Evolutionary conservation across 441 rosid genomes (phyloP).

Genomic region (Jatropha multifida): DNA sequence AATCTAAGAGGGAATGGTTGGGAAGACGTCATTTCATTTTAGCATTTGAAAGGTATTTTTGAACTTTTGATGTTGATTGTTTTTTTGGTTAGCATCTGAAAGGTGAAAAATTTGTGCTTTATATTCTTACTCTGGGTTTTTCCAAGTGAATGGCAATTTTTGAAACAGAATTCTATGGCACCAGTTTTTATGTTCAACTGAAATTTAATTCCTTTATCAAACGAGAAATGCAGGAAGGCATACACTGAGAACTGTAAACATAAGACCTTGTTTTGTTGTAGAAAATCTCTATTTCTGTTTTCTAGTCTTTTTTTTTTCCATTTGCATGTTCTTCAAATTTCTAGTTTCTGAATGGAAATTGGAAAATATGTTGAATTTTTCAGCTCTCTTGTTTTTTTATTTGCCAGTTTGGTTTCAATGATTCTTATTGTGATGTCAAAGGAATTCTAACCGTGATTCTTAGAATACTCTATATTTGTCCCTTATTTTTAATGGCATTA

Average conservation of each 20-base stretch:
- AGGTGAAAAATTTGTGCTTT: too few relatives aligned
- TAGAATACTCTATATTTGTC: too few relatives aligned
- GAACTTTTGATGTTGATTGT: not conserved
- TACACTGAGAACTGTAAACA: not conserved
- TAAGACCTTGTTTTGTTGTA: not conserved
- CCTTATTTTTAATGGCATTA: too few relatives aligned
- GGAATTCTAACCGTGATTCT: too few relatives aligned
- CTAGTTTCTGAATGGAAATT: too few relatives aligned
- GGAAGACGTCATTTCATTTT: conserved; percentile 90
- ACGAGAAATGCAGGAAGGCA: not conserved
- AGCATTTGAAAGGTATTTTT: conserved; percentile 86
- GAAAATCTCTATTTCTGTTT: not conserved
- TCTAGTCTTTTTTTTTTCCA: not conserved
- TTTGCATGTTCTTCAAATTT: too few relatives aligned
- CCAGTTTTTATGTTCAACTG: not conserved
- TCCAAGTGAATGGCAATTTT: not conserved
- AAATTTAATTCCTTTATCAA: not conserved
- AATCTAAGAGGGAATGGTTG: conserved; percentile 97
- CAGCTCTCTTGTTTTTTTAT: too few relatives aligned
- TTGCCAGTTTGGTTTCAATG: too few relatives aligned
- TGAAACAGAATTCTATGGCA: not conserved
- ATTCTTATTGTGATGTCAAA: too few relatives aligned
- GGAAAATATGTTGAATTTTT: too few relatives aligned
- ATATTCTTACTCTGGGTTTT: not conserved
- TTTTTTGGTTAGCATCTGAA: too few relatives aligned